phyloP scores from a whole-genome alignment of 768 basidiomycete species.

The Suillus alpinus region DNA sequence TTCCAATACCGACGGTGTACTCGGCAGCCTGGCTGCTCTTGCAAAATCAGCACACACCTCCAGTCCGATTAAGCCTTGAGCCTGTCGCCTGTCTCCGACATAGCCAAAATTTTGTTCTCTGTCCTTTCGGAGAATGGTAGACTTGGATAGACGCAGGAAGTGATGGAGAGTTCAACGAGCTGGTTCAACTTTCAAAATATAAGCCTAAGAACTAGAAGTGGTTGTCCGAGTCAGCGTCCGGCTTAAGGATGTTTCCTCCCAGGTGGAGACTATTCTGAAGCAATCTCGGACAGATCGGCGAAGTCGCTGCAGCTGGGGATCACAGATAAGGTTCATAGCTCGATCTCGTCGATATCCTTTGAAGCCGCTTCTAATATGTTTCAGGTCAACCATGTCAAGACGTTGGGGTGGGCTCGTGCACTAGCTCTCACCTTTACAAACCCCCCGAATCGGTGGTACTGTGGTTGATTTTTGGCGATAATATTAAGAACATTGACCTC shows the following conservation, averaged over 20 bases:
- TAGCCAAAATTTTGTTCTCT: slow-evolving; percentile 87
- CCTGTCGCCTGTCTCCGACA: slow-evolving; percentile 62
- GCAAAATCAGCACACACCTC: slow-evolving; percentile 68
- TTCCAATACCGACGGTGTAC: slow-evolving; percentile 76
- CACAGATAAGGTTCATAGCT: slow-evolving; percentile 76
- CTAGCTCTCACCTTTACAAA: too few relatives aligned
- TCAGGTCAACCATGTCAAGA: slow-evolving; percentile 74
- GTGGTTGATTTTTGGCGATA: slow-evolving; percentile 94
- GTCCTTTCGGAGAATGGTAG: slow-evolving; percentile 83
- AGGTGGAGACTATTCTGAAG: slow-evolving; percentile 84
- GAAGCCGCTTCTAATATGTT: slow-evolving; percentile 8
- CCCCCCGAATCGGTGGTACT: slow-evolving; percentile 58
- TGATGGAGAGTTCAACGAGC: slow-evolving; percentile 86
- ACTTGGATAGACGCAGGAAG: slow-evolving; percentile 76
- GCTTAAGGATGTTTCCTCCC: slow-evolving; percentile 67
- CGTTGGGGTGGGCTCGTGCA: too few relatives aligned
- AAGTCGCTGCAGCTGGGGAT: slow-evolving; percentile 59
- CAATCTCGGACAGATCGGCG: slow-evolving; percentile 75
- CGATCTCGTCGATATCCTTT: background rate
- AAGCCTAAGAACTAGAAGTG: slow-evolving; percentile 83
- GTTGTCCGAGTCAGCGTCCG: slow-evolving; percentile 87
- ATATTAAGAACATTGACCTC: slow-evolving; percentile 85
- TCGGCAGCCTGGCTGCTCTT: slow-evolving; percentile 65
- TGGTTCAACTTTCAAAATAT: slow-evolving; percentile 70
- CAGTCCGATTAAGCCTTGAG: slow-evolving; percentile 59